These are phyloP conservation scores for Sphagnurus paluster DNA, from an alignment of 1,284 basidiomycete species.

Conservation along the genomic window DNA sequence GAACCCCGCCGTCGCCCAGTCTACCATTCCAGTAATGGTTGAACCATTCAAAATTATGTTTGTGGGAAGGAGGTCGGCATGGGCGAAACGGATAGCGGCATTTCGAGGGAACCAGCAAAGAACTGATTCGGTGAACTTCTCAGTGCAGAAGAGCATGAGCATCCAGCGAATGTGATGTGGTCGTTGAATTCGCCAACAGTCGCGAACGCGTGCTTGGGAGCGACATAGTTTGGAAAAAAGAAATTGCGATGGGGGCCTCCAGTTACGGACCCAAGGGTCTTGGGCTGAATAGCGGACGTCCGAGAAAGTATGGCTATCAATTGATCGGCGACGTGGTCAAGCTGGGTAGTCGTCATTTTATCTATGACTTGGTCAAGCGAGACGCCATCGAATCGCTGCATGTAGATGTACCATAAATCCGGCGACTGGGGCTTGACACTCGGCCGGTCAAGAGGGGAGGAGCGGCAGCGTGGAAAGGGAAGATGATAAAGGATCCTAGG, in stretches of 20 bases:
- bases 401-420: conserved; percentile 14
- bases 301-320: background rate
- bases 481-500: too few relatives aligned
- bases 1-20: conserved; percentile 27
- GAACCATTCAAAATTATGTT: conserved; percentile 27
- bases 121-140: background rate
- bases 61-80: conserved; percentile 22
- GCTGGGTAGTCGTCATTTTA: conserved; percentile 18
- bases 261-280: background rate
- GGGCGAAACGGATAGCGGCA: conserved; percentile 14
- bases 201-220: background rate
- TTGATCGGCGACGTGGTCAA: conserved; percentile 20
- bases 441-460: too few relatives aligned
- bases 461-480: too few relatives aligned
- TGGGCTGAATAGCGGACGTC: background rate
- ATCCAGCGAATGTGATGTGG: background rate
- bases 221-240: background rate
- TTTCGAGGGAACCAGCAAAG: background rate
- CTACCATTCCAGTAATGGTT: conserved; percentile 24
- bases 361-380: conserved; percentile 22
- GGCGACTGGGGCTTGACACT: too few relatives aligned
- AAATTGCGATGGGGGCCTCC: background rate
- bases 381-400: conserved; percentile 21
- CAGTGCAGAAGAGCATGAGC: background rate
- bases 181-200: background rate